Conservation (phyloP, 2,329 filamentous ascomycete species). For the Penicillium sp. region DNA sequence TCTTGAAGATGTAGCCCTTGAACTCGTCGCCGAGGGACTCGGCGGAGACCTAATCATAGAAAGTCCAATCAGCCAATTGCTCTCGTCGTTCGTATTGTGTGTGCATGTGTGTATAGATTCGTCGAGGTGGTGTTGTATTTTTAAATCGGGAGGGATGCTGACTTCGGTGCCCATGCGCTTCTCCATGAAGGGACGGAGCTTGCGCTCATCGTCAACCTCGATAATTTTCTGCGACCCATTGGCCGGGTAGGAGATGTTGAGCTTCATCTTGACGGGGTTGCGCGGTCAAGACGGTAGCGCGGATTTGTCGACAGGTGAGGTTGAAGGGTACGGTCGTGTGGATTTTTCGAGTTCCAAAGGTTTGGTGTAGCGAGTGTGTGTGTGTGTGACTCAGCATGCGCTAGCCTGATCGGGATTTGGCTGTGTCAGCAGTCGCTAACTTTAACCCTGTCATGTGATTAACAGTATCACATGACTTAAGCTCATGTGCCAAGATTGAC, state of each 20-base stretch:
- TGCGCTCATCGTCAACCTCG: slow-evolving; percentile 99
- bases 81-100: slow-evolving; percentile 13
- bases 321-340: slow-evolving; percentile 36
- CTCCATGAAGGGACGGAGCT: slow-evolving; percentile 98
- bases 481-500: too few relatives aligned
- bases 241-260: slow-evolving; percentile 85
- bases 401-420: slow-evolving; percentile 26
- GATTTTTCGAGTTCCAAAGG: slow-evolving; percentile 36
- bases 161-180: slow-evolving; percentile 70
- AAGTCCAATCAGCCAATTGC: slow-evolving; percentile 32
- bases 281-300: slow-evolving; percentile 47
- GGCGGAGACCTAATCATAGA: slow-evolving; percentile 64
- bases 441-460: slow-evolving; percentile 18
- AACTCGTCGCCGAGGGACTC: slow-evolving; percentile 98
- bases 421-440: slow-evolving; percentile 15
- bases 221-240: slow-evolving; percentile 99
- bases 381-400: slow-evolving; percentile 34
- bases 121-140: slow-evolving; percentile 10
- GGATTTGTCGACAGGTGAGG: slow-evolving; percentile 41
- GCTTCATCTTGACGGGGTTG: slow-evolving; percentile 64
- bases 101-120: slow-evolving; percentile 5
- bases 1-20: slow-evolving; percentile 99
- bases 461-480: neutral
- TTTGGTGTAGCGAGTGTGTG: slow-evolving; percentile 42
- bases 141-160: slow-evolving; percentile 28